Evolutionary conservation across 305 asterid species (phyloP).

Genomic region (Fraxinus baroniana): DNA sequence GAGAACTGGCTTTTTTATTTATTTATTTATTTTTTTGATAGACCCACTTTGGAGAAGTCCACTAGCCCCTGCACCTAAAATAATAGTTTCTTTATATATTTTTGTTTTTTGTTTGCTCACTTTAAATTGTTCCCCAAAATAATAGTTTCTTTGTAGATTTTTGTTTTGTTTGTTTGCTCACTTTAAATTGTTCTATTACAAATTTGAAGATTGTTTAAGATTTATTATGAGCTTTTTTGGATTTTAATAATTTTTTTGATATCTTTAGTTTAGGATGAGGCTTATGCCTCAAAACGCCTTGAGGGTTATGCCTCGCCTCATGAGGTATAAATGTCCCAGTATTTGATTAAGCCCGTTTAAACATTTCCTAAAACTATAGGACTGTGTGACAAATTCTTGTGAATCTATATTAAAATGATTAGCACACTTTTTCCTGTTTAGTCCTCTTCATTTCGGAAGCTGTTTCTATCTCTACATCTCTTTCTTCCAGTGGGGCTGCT

Average conservation of each 20-base stretch:
- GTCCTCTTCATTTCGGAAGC: no score
- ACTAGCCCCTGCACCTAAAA: neutral
- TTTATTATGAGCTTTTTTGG: neutral
- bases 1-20: neutral
- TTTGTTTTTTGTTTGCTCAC: no score
- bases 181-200: neutral
- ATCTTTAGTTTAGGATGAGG: neutral
- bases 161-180: neutral
- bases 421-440: neutral
- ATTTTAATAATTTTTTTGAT: neutral
- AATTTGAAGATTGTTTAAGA: neutral
- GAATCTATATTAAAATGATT: neutral
- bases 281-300: neutral
- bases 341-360: neutral
- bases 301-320: neutral
- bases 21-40: no score
- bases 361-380: neutral
- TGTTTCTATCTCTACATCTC: no score
- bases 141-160: neutral
- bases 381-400: neutral
- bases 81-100: no score
- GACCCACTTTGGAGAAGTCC: neutral
- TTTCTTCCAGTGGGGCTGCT: neutral
- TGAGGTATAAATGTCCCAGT: neutral
- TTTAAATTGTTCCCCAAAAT: no score